Conservation (phyloP, 2,329 filamentous ascomycete species). For the Monilinia polystroma region DNA sequence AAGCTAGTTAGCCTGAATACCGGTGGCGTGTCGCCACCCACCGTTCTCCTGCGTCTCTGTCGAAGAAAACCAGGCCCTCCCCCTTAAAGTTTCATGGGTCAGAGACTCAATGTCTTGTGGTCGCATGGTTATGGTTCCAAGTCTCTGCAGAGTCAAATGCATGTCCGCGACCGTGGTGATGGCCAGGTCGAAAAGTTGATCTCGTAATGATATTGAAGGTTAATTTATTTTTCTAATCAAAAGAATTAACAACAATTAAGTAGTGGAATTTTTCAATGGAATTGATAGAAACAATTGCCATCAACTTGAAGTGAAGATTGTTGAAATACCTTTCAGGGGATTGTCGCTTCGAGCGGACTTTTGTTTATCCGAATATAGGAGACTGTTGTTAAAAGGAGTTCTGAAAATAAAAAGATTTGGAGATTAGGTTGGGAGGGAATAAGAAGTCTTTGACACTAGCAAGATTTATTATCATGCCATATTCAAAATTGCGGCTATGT, state of each 20-base stretch:
- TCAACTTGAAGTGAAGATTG: neutral
- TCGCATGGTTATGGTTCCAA: neutral
- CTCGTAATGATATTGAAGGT: neutral
- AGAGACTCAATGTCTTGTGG: neutral
- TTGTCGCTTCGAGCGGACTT: constrained; percentile 2
- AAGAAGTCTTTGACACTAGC: neutral
- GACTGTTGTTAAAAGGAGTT: neutral
- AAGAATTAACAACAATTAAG: neutral
- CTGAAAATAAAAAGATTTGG: neutral
- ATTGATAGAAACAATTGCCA: neutral
- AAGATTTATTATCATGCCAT: neutral
- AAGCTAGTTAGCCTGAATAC: too few relatives aligned
- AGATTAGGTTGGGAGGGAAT: neutral
- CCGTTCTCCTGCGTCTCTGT: too few relatives aligned
- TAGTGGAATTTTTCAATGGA: neutral
- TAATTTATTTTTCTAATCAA: neutral
- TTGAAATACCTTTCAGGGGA: neutral
- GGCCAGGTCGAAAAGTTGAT: neutral
- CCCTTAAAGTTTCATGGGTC: too few relatives aligned
- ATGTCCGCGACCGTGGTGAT: too few relatives aligned
- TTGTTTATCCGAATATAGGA: constrained; percentile 6
- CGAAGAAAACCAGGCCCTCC: too few relatives aligned
- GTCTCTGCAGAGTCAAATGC: too few relatives aligned
- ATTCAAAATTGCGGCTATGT: neutral
- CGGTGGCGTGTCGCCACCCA: too few relatives aligned